Evolutionary conservation across 2,329 filamentous ascomycete genomes (phyloP), one percentile per base, ranked within the genome.

Genomic region (Leptographium lundbergii): DNA sequence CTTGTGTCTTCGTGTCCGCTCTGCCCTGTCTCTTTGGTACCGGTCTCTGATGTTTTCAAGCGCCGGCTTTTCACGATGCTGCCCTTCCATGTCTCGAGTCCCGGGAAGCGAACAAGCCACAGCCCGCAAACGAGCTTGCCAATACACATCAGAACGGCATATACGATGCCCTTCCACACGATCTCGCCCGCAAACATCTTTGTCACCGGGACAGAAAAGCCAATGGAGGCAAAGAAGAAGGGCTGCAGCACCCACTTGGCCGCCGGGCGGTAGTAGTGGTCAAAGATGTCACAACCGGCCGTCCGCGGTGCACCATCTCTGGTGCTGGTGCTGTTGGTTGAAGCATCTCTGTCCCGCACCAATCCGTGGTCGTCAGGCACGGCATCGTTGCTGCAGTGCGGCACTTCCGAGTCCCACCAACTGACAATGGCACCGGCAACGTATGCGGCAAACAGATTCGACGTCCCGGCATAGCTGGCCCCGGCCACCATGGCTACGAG

Each of bases 121-220:
- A 79, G 9, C 0, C 85, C 81, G n/a, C 82, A 85, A 1, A 76
- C 59, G 1, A 85, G 61, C 66, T 88, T 88, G 4, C 73, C 77
- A 2, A 88, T 56, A 0, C 77, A 67, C 88, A 94, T 94, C 4
- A 94, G 71, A 0, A 85, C 63, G 0, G 85, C 77, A 65, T 91
- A 94, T 0, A 91, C 77, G 0, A 91, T 62, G 0, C 88, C 88
- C 13, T 82, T 81, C 88, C 87, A 94, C 1, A 91, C 71, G 0
- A 88, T 76, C 0, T 72, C 66, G 0, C 80, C 80, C 0, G 69
- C 68, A 65, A 91, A 92, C 76, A 94, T 83, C 6, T 81, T 72
- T 0, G 79, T 81, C 34, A 92, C 85, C 0, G 88, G 88, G 1
- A 94, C 87, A 0, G 88, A 85, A 67, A 92, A 91, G 0, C 88